Conservation (phyloP, 2,329 filamentous ascomycete genomes). For the Monosporascus sp. region DNA sequence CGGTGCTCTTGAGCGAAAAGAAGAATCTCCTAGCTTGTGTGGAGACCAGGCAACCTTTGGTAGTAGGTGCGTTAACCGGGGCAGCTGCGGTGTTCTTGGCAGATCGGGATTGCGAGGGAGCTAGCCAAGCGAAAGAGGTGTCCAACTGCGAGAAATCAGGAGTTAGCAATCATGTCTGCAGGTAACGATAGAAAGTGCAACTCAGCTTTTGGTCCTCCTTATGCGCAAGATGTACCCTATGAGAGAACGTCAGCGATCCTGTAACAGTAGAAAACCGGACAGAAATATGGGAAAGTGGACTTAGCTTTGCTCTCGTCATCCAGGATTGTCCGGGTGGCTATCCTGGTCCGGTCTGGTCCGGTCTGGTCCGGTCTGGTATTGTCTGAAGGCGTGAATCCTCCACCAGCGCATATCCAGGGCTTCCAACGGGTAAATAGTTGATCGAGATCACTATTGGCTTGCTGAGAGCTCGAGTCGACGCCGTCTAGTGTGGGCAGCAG, state of each 20-base stretch:
- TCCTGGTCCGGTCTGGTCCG: not conserved
- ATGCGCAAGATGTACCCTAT: too few species aligned
- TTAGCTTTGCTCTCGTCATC: not conserved
- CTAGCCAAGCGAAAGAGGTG: not conserved
- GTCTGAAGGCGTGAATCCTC: too few species aligned
- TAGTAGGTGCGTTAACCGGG: not conserved
- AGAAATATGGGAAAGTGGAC: too few species aligned
- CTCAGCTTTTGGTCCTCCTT: conserved; percentile 1
- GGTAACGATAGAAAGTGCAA: not conserved
- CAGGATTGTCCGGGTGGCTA: not conserved
- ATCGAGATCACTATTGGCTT: not conserved
- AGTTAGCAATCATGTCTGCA: not conserved
- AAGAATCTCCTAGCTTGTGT: not conserved
- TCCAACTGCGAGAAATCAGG: not conserved
- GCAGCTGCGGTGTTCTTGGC: not conserved
- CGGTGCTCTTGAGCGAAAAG: not conserved
- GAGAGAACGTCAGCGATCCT: not conserved
- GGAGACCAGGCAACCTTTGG: not conserved
- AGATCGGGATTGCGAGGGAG: not conserved
- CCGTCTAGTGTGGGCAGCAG: not conserved
- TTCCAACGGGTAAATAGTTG: not conserved
- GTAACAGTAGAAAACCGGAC: too few species aligned
- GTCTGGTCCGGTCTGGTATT: not conserved
- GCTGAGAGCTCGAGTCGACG: conserved; percentile 1
- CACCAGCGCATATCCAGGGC: too few species aligned